Evolutionary conservation across 2,329 filamentous ascomycete genomes (phyloP).

Genomic region (Orbilia javanica): DNA sequence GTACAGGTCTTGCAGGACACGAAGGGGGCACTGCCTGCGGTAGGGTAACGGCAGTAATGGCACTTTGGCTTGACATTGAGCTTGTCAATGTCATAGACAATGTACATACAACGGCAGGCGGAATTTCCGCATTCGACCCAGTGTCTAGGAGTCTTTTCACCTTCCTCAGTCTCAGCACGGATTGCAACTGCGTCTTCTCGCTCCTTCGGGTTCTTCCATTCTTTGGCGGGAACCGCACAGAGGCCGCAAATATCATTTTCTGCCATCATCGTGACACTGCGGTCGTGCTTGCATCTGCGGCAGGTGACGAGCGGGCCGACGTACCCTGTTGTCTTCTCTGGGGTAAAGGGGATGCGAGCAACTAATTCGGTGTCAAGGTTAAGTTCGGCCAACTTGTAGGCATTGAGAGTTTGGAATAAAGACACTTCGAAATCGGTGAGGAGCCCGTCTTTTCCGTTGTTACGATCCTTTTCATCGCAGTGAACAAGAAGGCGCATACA

Average conservation of each 20-base stretch:
- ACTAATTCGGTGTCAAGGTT: slow-evolving; percentile 68
- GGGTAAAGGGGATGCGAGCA: slow-evolving; percentile 67
- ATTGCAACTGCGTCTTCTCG: slow-evolving; percentile 39
- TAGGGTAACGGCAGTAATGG: slow-evolving; percentile 67
- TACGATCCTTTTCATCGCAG: slow-evolving; percentile 67
- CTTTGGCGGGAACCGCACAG: slow-evolving; percentile 62
- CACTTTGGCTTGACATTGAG: slow-evolving; percentile 69
- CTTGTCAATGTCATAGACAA: slow-evolving; percentile 67
- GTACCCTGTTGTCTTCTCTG: slow-evolving; percentile 66
- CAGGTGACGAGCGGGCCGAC: slow-evolving; percentile 68
- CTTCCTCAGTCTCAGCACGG: slow-evolving; percentile 62
- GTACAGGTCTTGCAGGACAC: slow-evolving; percentile 68
- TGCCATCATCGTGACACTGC: slow-evolving; percentile 70
- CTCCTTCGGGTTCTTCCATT: slow-evolving; percentile 61
- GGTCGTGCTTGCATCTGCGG: slow-evolving; percentile 66
- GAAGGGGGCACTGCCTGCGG: slow-evolving; percentile 63
- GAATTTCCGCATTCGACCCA: slow-evolving; percentile 69
- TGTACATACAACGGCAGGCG: slow-evolving; percentile 69
- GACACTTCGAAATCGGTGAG: slow-evolving; percentile 65
- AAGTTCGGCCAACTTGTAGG: slow-evolving; percentile 68
- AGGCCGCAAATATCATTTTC: slow-evolving; percentile 66
- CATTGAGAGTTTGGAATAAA: slow-evolving; percentile 67
- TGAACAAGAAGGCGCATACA: slow-evolving; percentile 63
- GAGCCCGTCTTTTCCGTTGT: slow-evolving; percentile 63
- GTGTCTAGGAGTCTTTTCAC: slow-evolving; percentile 63